These are phyloP conservation scores for Cydonia oblonga DNA, from an alignment of 331 rosid genomes.

Conservation along the genomic window DNA sequence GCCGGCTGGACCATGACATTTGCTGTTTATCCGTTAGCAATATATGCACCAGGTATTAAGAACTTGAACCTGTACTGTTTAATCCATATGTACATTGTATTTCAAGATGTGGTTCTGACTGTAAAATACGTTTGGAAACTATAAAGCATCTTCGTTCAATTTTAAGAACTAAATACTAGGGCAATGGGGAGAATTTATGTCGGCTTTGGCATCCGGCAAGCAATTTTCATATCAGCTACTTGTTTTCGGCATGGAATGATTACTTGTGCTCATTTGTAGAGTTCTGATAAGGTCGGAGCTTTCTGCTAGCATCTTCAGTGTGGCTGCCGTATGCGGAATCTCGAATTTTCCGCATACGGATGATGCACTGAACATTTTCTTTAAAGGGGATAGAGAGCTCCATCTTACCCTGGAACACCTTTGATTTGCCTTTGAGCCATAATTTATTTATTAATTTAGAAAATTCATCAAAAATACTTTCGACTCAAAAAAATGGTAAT, in stretches of 20 bases:
- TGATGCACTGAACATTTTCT: background rate
- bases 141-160: background rate
- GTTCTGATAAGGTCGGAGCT: background rate
- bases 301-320: background rate
- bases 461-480: background rate
- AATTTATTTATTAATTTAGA: too few species aligned
- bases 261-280: background rate
- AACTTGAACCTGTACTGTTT: slow-evolving; percentile 15
- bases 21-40: slow-evolving; percentile 2
- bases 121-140: background rate
- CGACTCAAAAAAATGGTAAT: background rate
- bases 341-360: background rate
- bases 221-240: background rate
- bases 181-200: too few species aligned
- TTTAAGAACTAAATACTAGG: too few species aligned
- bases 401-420: background rate
- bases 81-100: background rate
- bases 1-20: slow-evolving; percentile 10
- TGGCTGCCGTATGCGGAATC: background rate
- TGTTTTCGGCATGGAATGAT: background rate
- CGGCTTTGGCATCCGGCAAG: background rate
- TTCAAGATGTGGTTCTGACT: background rate
- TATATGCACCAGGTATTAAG: slow-evolving; percentile 10
- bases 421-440: too few species aligned
- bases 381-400: background rate